phyloP scores from a whole-genome alignment of 306 rosid genomes.

The Inga laurina region DNA sequence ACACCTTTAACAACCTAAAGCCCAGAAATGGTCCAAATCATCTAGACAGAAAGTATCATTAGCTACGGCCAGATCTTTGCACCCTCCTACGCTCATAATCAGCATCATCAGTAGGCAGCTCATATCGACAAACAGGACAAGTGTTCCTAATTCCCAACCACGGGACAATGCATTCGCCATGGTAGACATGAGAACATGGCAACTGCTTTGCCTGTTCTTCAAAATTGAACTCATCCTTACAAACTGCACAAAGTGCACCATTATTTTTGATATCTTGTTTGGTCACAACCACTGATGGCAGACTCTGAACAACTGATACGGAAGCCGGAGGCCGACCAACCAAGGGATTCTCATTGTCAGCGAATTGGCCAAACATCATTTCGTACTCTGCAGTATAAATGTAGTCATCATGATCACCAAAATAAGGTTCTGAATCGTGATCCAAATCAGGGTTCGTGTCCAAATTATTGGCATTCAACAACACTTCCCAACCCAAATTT shows the following conservation, averaged over 20 bases:
- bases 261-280: constrained; percentile 50
- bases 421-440: constrained; percentile 41
- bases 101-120: constrained; percentile 73
- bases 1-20: constrained; percentile 43
- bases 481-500: constrained; percentile 76
- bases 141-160: constrained; percentile 86
- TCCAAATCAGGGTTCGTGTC: constrained; percentile 47
- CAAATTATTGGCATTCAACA: constrained; percentile 47
- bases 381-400: constrained; percentile 65
- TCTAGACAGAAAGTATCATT: constrained; percentile 22
- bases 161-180: constrained; percentile 76
- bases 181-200: constrained; percentile 78
- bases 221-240: constrained; percentile 62
- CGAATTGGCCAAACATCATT: constrained; percentile 74
- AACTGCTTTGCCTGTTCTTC: constrained; percentile 62
- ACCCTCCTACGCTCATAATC: constrained; percentile 68
- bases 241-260: constrained; percentile 65
- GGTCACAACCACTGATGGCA: constrained; percentile 50
- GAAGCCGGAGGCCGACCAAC: constrained; percentile 72
- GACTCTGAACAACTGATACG: constrained; percentile 44
- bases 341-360: constrained; percentile 46
- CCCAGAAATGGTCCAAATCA: constrained; percentile 30
- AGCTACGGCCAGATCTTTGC: constrained; percentile 34
- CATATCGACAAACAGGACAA: constrained; percentile 87
- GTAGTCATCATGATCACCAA: constrained; percentile 64